Base-by-base conservation (phyloP, 2,329 filamentous ascomycete species). In the Aschersonia sp. region DNA sequence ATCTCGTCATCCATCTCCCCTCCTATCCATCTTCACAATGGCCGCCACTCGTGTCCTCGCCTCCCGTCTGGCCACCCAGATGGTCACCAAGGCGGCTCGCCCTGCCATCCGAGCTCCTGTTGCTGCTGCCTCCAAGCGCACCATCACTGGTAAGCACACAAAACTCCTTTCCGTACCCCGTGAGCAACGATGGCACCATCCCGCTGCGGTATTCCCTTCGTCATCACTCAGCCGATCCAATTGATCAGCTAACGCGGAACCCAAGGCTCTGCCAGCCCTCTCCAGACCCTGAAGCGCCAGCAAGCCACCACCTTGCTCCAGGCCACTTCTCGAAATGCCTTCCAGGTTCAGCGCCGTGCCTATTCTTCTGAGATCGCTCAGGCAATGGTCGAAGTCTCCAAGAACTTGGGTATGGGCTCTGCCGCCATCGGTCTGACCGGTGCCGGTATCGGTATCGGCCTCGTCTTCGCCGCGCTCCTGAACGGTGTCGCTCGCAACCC, bases 391-490 rank as follows among this genome's bases (percentile, higher is more conserved):
- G 83, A 88, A 78, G 84, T 87, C 73, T 88, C 85, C 71, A 85
- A 87, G 80, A 88, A 88, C 82, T 69, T 88, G 65, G 85, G 85
- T 79, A 88, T 88, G 84, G 85, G 85, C 72, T 76, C 81, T 61
- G 87, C 87, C 65, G 87, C 87, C 75, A 88, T 94, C 67, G 87
- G 87, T 84, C 84, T 94, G 65, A 86, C 84, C 67, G 84, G 84
- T 83, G 84, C 85, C 67, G 85, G 86, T 87, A 87, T 92, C 71
- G 87, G 87, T 86, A 94, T 92, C 73, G 87, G 87, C 78, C 81
- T 90, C 67, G 87, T 94, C 68, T 94, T 94, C 81, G 86, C 84
- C 67, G 82, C 85, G 64, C 85, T 94, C 68, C 78, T 94, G 67
- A 82, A 85, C 72, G 81, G 81, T 75, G 86, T 92, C 69, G 85